Percentiles rank a stretch among this genome's conserved stretches.
Evolutionary conservation across 2,329 filamentous ascomycete genomes (phyloP).

Genomic region (Gaeumannomyces sp.): DNA sequence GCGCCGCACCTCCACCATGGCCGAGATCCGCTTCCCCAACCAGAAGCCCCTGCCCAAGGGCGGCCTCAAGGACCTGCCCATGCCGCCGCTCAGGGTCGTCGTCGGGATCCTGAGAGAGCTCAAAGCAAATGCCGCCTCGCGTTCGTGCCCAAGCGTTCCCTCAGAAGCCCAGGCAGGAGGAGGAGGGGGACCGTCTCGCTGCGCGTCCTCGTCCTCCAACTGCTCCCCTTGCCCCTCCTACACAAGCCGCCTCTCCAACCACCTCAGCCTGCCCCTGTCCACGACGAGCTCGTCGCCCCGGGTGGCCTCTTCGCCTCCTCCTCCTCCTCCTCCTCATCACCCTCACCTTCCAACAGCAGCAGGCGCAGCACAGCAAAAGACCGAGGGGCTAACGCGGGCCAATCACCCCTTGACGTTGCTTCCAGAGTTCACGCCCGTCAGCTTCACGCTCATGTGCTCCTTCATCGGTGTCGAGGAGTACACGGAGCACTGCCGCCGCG

Average conservation of each 20-base stretch:
- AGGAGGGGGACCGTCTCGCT: not conserved
- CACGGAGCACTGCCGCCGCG: slow-evolving; percentile 39
- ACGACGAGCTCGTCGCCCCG: not conserved
- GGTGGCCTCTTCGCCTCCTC: not conserved
- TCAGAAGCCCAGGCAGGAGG: not conserved
- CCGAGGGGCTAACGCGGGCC: not conserved
- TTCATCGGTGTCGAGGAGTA: slow-evolving; percentile 45
- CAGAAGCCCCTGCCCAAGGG: slow-evolving; percentile 40
- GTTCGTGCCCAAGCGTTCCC: not conserved
- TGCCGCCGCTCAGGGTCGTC: slow-evolving; percentile 48
- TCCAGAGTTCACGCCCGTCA: slow-evolving; percentile 37
- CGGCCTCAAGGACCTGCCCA: slow-evolving; percentile 43
- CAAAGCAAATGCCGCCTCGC: slow-evolving; percentile 29
- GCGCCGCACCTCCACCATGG: slow-evolving; percentile 32
- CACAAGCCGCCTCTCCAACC: slow-evolving; percentile 5
- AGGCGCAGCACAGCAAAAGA: not conserved
- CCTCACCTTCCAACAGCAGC: too few species aligned
- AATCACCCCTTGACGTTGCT: not conserved
- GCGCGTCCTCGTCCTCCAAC: not conserved
- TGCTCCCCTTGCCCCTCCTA: not conserved
- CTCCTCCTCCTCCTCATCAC: slow-evolving; percentile 9
- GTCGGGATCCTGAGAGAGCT: slow-evolving; percentile 41
- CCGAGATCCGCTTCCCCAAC: slow-evolving; percentile 37
- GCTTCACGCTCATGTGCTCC: slow-evolving; percentile 44
- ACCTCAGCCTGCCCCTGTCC: not conserved